These are phyloP conservation scores for Aspergillus homomorphus DNA, from an alignment of 495 filamentous ascomycete genomes.

Conservation along the genomic window DNA sequence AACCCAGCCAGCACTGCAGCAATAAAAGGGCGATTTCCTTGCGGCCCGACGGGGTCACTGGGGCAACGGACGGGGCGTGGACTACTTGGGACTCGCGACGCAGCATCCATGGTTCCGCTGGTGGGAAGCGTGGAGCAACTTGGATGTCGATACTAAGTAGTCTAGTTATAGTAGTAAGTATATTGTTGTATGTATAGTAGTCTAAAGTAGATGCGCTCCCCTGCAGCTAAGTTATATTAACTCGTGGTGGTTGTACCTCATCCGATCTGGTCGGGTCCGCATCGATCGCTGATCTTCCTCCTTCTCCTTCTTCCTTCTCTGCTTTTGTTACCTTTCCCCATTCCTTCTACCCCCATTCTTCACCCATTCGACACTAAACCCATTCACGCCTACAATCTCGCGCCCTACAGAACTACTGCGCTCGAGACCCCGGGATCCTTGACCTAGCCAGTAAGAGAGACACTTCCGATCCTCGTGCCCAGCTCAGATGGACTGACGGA, in stretches of 20 bases:
- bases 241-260: not conserved
- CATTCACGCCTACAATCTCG: not conserved
- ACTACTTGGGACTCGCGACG: not conserved
- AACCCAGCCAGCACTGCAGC: not conserved
- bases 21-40: not conserved
- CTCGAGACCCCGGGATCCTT: not conserved
- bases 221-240: not conserved
- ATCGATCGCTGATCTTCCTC: not conserved
- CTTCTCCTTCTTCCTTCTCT: not conserved
- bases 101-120: slow-evolving; percentile 23
- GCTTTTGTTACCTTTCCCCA: not conserved
- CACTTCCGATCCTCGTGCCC: not conserved
- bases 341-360: not conserved
- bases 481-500: not conserved
- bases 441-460: not conserved
- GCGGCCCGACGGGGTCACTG: slow-evolving; percentile 4
- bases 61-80: slow-evolving; percentile 16
- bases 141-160: not conserved
- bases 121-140: slow-evolving; percentile 18
- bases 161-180: not conserved
- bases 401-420: not conserved
- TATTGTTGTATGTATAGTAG: not conserved
- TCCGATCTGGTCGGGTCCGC: not conserved
- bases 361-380: not conserved
- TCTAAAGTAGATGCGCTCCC: not conserved